Base-by-base conservation (phyloP, 2,329 filamentous ascomycete species). In the Colletotrichum acutatum region DNA sequence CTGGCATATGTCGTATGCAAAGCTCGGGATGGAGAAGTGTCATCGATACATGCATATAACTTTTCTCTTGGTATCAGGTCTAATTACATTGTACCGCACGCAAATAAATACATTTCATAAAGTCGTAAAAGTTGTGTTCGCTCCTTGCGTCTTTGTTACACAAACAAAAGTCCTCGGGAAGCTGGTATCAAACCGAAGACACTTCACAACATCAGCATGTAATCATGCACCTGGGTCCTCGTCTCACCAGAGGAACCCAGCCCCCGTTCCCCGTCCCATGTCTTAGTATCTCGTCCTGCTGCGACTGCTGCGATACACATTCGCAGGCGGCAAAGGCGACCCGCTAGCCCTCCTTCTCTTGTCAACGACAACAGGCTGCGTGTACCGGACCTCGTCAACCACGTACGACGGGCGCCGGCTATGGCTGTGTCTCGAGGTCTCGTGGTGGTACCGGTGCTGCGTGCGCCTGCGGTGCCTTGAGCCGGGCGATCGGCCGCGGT, bases 301-400 rank as follows among this genome's bases (percentile, higher is more conserved):
- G 6, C 71, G 66, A 22, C 71, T 73, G 32, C 42, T 64, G 9
- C 54, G 46, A 16, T 71, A 71, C 3, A 71, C 71, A 11, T 68
- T 61, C 19, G 66, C 60, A 9, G 71, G 71, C 19, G 71, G 54
- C 34, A 57, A 59, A 19, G 71, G 71, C 28, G 67, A 66, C 5
- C 46, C 56, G 66, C 71, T 71, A 5, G 57, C 9, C 60, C 71
- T 37, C 34, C 69, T 72, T 65, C 66, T 73, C 56, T 74, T 65
- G 30, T 69, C 42, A n/a, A 22, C 65, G 34, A 66, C 58, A 5
- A 72, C 68, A 8, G 70, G 70, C 59, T 68, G 60, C n/a, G 72
- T n/a, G 56, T 74, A 74, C 3, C 72, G 69, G 8, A 74, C 60
- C 65, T 74, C 69, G 30, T 74, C 57, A 54, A 72, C 52, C 22